Percentiles rank a stretch among this genome's conserved stretches.
phyloP scores from a whole-genome alignment of 2,329 filamentous ascomycete species.

The Trichoderma semiorbis region DNA sequence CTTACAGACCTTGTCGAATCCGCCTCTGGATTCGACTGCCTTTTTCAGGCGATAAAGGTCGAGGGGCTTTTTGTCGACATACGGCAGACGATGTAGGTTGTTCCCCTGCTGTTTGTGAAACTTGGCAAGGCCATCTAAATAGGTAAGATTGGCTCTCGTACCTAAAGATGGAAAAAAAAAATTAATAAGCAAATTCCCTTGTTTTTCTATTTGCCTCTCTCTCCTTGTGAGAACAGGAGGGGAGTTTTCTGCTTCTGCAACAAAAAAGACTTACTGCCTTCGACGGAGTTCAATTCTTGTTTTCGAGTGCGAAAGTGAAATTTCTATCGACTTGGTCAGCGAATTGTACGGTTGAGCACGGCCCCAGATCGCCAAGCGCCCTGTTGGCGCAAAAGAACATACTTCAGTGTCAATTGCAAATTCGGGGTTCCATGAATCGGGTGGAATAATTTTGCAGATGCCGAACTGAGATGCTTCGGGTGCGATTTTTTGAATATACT shows the following conservation, averaged over 20 bases:
- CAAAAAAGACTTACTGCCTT: slow-evolving; percentile 71
- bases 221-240: neutral
- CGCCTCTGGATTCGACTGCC: slow-evolving; percentile 88
- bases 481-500: slow-evolving; percentile 88
- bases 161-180: slow-evolving; percentile 47
- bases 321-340: slow-evolving; percentile 53
- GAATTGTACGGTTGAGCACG: neutral
- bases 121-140: slow-evolving; percentile 90
- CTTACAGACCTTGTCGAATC: slow-evolving; percentile 96
- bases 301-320: slow-evolving; percentile 97
- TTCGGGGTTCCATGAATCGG: slow-evolving; percentile 87
- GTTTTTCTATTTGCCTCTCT: neutral
- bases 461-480: slow-evolving; percentile 84
- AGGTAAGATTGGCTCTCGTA: slow-evolving; percentile 91
- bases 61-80: slow-evolving; percentile 94
- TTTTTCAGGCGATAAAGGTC: slow-evolving; percentile 96
- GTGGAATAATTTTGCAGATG: slow-evolving; percentile 93
- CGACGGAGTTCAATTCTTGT: slow-evolving; percentile 94
- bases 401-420: slow-evolving; percentile 98
- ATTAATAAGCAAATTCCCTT: slow-evolving; percentile 34
- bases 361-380: neutral
- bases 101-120: slow-evolving; percentile 97
- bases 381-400: slow-evolving; percentile 18
- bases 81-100: slow-evolving; percentile 89
- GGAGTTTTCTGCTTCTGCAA: neutral